Conservation (phyloP, 2,329 filamentous ascomycete genomes). For the Cytospora mali region DNA sequence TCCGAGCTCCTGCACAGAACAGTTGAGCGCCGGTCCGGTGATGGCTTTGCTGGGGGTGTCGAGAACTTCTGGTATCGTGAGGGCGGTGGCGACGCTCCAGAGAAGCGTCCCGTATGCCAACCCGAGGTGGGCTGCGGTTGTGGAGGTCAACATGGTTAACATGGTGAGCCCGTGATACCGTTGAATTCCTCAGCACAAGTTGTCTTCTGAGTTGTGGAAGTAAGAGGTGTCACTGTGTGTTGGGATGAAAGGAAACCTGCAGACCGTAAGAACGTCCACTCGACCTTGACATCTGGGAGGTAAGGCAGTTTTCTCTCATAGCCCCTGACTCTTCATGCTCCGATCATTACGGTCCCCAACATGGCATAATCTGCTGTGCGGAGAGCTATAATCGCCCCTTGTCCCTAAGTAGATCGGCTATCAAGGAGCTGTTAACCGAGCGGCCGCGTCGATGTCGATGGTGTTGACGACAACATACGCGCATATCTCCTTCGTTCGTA, state of each 20-base stretch:
- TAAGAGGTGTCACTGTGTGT: neutral
- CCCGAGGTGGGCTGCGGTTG: neutral
- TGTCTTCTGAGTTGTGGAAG: neutral
- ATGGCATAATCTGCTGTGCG: neutral
- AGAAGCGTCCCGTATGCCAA: neutral
- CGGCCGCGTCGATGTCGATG: neutral
- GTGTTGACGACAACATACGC: neutral
- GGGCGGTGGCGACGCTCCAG: neutral
- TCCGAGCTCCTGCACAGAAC: neutral
- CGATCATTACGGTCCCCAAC: neutral
- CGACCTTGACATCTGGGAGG: neutral
- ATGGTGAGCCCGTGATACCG: neutral
- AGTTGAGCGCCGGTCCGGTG: neutral
- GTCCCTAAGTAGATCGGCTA: neutral
- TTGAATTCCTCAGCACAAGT: neutral
- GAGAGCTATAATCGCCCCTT: neutral
- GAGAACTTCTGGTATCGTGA: neutral
- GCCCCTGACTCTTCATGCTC: neutral
- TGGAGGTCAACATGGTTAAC: neutral
- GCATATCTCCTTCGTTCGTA: neutral
- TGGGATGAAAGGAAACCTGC: neutral
- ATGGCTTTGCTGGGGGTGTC: too few species aligned
- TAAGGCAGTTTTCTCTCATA: neutral
- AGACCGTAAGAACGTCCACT: neutral
- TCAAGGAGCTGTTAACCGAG: neutral